phyloP scores from a whole-genome alignment of 2,329 filamentous ascomycete genomes.

The Harringtonia lauricola region DNA sequence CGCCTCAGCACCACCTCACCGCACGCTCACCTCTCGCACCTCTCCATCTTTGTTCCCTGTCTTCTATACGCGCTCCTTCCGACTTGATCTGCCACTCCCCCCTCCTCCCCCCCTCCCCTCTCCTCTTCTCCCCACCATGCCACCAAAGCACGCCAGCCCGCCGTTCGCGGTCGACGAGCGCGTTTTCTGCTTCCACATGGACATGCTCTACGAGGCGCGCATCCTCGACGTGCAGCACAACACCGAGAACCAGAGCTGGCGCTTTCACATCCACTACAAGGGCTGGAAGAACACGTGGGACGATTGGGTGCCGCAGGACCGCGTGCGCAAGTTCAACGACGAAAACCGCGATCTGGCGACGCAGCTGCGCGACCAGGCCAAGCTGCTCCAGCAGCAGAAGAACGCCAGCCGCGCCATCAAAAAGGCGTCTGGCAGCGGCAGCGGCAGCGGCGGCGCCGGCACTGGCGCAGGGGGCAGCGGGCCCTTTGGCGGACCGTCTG shows the following conservation, averaged over 20 bases:
- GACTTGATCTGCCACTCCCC: background rate
- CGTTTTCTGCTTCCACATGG: slow-evolving; percentile 93
- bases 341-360: slow-evolving; percentile 86
- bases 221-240: slow-evolving; percentile 67
- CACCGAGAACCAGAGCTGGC: slow-evolving; percentile 29
- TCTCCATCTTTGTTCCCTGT: background rate
- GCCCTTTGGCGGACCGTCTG: background rate
- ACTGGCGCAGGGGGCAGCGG: slow-evolving; percentile 7
- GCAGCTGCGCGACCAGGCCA: slow-evolving; percentile 60
- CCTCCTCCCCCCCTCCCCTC: background rate
- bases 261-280: slow-evolving; percentile 96
- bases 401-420: slow-evolving; percentile 24
- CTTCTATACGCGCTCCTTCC: too few relatives aligned
- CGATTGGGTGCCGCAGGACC: slow-evolving; percentile 92
- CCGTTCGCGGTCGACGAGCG: slow-evolving; percentile 71
- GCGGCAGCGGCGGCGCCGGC: background rate
- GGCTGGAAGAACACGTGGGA: slow-evolving; percentile 99
- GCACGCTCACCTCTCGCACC: too few relatives aligned
- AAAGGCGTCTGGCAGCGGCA: slow-evolving; percentile 33
- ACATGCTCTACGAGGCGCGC: slow-evolving; percentile 96
- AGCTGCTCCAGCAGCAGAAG: slow-evolving; percentile 44
- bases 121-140: slow-evolving; percentile 8
- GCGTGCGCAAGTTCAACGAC: slow-evolving; percentile 85
- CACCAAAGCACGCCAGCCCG: slow-evolving; percentile 29
- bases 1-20: too few relatives aligned